Evolutionary conservation across 2,329 filamentous ascomycete genomes (phyloP).

Genomic region (Whalleya microplaca): DNA sequence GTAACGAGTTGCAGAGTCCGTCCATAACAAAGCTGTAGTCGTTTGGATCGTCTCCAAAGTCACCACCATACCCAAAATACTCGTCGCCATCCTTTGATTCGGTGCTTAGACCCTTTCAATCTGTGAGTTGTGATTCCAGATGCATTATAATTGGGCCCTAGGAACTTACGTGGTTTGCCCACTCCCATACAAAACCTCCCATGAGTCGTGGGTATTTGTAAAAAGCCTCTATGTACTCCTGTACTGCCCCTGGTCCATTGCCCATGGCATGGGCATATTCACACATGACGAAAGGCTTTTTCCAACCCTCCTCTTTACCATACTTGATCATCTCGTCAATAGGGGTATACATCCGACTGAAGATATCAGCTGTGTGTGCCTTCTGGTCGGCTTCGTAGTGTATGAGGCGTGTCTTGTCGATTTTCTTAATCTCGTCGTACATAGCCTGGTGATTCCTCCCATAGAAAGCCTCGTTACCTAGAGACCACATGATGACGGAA

Average conservation of each 20-base stretch:
- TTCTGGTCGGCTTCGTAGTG: slow-evolving; percentile 68
- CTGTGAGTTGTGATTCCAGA: slow-evolving; percentile 3
- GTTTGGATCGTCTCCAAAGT: slow-evolving; percentile 64
- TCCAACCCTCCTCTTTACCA: slow-evolving; percentile 47
- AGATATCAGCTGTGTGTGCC: slow-evolving; percentile 64
- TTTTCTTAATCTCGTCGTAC: slow-evolving; percentile 63
- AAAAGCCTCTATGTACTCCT: slow-evolving; percentile 70
- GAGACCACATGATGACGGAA: slow-evolving; percentile 70
- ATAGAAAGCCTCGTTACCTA: slow-evolving; percentile 75
- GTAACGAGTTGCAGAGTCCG: slow-evolving; percentile 54
- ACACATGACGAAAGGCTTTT: slow-evolving; percentile 61
- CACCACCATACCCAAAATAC: slow-evolving; percentile 63
- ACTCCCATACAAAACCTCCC: slow-evolving; percentile 70
- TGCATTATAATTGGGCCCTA: not conserved
- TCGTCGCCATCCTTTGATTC: slow-evolving; percentile 46
- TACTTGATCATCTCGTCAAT: slow-evolving; percentile 49
- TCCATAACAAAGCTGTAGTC: slow-evolving; percentile 64
- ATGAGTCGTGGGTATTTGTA: slow-evolving; percentile 61
- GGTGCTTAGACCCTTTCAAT: slow-evolving; percentile 45
- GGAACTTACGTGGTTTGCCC: slow-evolving; percentile 58
- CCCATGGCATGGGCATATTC: slow-evolving; percentile 70
- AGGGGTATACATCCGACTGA: slow-evolving; percentile 66
- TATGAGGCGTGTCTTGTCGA: slow-evolving; percentile 60
- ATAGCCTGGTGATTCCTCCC: slow-evolving; percentile 70
- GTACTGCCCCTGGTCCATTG: slow-evolving; percentile 68